Conservation (phyloP, 352 stramenopile species). For the Phytophthora crassamura region DNA sequence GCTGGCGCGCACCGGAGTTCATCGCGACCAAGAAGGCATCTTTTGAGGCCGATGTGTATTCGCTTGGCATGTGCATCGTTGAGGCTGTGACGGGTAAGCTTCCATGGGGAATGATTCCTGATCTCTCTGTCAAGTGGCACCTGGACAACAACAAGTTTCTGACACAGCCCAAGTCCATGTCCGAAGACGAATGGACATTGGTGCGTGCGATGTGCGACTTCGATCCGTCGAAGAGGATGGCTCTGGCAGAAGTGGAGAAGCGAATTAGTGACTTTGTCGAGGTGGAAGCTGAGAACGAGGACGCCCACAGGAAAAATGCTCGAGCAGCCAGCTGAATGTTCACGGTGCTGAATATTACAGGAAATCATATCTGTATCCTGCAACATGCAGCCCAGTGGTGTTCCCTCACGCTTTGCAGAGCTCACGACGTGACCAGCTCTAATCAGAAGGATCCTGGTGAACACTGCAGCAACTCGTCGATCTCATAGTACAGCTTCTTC, state of each 20-base stretch:
- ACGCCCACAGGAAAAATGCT: neutral
- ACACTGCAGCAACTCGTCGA: no score
- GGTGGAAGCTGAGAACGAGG: no score
- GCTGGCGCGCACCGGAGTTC: slow-evolving; percentile 8
- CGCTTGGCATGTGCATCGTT: slow-evolving; percentile 9
- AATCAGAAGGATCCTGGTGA: no score
- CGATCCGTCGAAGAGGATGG: neutral
- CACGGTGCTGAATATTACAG: neutral
- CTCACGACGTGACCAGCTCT: no score
- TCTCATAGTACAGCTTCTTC: no score
- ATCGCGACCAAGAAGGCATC: neutral
- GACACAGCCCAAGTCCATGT: neutral
- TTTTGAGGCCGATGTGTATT: slow-evolving; percentile 12
- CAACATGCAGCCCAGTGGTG: slow-evolving; percentile 15
- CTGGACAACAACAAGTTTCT: slow-evolving; percentile 2
- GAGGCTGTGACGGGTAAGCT: neutral
- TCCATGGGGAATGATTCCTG: neutral
- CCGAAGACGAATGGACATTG: slow-evolving; percentile 6
- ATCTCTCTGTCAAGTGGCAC: neutral
- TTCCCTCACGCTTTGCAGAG: no score
- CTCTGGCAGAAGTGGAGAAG: slow-evolving; percentile 1
- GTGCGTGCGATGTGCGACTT: slow-evolving; percentile 8
- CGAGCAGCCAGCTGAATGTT: neutral
- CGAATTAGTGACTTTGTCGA: neutral
- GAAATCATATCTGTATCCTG: neutral